phyloP scores from a whole-genome alignment of 2,329 filamentous ascomycete species.

The Metarhizium robertsii region DNA sequence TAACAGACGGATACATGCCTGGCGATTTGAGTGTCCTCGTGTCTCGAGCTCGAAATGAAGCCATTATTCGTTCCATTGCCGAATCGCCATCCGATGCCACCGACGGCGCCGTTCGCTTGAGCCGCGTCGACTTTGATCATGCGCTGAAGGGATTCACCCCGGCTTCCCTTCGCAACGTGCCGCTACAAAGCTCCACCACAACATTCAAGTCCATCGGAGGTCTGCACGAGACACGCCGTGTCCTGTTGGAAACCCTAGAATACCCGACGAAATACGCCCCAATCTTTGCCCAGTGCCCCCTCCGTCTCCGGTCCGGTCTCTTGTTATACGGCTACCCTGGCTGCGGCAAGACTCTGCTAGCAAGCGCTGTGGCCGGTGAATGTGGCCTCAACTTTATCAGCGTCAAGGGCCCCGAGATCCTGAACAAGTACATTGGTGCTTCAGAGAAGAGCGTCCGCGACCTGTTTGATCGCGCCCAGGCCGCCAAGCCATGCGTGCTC shows the following conservation, averaged over 20 bases:
- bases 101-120: conserved; percentile 50
- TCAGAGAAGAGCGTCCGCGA: conserved; percentile 95
- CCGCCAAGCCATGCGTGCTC: conserved; percentile 84
- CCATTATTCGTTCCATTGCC: conserved; percentile 73
- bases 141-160: conserved; percentile 91
- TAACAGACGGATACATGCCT: conserved; percentile 97
- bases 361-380: conserved; percentile 93
- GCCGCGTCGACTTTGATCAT: conserved; percentile 67
- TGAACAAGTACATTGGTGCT: conserved; percentile 98
- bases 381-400: conserved; percentile 97
- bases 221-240: conserved; percentile 73
- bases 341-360: conserved; percentile 92
- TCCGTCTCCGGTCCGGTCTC: conserved; percentile 87
- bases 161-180: conserved; percentile 87
- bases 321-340: conserved; percentile 92
- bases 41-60: conserved; percentile 81
- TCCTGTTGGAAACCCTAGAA: conserved; percentile 88
- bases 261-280: conserved; percentile 98
- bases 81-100: conserved; percentile 37
- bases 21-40: conserved; percentile 83
- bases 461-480: conserved; percentile 84
- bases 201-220: conserved; percentile 91
- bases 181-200: conserved; percentile 83
- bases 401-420: conserved; percentile 93
- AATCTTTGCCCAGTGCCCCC: conserved; percentile 90